phyloP scores from a whole-genome alignment of 805 yeast genomes.

The Candida bentonensis region DNA sequence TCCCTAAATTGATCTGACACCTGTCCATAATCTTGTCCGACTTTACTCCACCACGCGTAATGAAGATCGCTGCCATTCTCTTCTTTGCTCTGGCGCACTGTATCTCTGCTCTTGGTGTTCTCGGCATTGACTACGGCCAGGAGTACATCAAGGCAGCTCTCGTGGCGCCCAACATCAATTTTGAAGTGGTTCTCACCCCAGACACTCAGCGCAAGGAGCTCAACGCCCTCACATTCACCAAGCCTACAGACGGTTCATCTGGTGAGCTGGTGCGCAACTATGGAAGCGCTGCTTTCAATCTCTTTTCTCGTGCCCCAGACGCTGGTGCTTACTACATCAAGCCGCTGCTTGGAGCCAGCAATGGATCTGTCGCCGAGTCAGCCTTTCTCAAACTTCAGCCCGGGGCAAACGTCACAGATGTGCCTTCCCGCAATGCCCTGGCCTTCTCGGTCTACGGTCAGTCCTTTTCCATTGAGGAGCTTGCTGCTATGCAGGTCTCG shows the following conservation, averaged over 20 bases:
- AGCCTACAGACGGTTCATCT: constrained; percentile 13
- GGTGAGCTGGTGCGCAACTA: constrained; percentile 53
- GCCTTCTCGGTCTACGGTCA: constrained; percentile 39
- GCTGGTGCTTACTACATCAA: constrained; percentile 56
- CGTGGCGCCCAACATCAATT: constrained; percentile 80
- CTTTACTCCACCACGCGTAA: too few relatives aligned
- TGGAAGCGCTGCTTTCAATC: constrained; percentile 61
- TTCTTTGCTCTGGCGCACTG: background rate
- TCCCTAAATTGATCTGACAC: too few relatives aligned
- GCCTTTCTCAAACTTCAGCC: constrained; percentile 43
- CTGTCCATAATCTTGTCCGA: too few relatives aligned
- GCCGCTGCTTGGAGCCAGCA: constrained; percentile 44
- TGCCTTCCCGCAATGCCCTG: constrained; percentile 38
- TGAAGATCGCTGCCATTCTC: background rate
- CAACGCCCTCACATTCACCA: constrained; percentile 57
- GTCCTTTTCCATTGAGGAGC: constrained; percentile 55
- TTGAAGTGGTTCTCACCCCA: constrained; percentile 76
- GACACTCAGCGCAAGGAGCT: constrained; percentile 87
- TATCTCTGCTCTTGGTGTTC: constrained; percentile 22
- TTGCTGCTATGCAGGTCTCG: constrained; percentile 67
- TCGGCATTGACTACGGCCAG: constrained; percentile 84
- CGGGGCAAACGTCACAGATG: constrained; percentile 35
- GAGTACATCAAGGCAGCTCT: constrained; percentile 77
- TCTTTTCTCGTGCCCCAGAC: constrained; percentile 61
- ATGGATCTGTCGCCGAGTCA: constrained; percentile 32